Evolutionary conservation across 2,329 filamentous ascomycete species (phyloP).

Genomic region (Aspergillus ochraceoroseus): DNA sequence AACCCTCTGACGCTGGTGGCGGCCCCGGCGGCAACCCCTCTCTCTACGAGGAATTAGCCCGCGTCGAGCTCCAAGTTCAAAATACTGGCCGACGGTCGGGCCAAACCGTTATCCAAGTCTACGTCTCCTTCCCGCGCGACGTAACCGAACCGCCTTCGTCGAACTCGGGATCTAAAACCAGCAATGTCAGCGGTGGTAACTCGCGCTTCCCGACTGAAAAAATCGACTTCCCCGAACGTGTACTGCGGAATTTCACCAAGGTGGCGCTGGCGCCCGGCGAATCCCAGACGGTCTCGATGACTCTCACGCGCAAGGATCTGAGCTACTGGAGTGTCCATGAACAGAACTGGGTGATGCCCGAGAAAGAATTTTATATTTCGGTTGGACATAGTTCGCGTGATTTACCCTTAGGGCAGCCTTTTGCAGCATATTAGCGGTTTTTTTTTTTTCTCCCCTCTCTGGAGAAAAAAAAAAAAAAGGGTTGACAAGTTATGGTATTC

Average conservation of each 20-base stretch:
- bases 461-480: neutral
- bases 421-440: slow-evolving; percentile 1
- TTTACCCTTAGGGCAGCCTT: slow-evolving; percentile 30
- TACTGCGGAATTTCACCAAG: slow-evolving; percentile 70
- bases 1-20: slow-evolving; percentile 61
- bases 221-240: slow-evolving; percentile 60
- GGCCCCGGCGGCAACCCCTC: slow-evolving; percentile 51
- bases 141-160: slow-evolving; percentile 24
- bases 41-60: slow-evolving; percentile 49
- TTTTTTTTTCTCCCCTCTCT: neutral
- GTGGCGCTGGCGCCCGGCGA: slow-evolving; percentile 54
- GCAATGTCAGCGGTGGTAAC: neutral
- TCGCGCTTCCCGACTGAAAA: neutral
- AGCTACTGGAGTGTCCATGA: slow-evolving; percentile 65
- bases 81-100: slow-evolving; percentile 48
- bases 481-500: neutral
- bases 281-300: slow-evolving; percentile 52
- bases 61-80: slow-evolving; percentile 44
- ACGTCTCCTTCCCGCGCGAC: slow-evolving; percentile 60
- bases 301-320: slow-evolving; percentile 62
- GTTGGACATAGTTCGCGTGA: slow-evolving; percentile 37
- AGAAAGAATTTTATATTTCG: slow-evolving; percentile 35
- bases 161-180: neutral
- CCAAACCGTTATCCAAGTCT: slow-evolving; percentile 53
- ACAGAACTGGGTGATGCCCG: slow-evolving; percentile 66